phyloP scores from a whole-genome alignment of 2,329 filamentous ascomycete species.

The Verticillium nubilum region DNA sequence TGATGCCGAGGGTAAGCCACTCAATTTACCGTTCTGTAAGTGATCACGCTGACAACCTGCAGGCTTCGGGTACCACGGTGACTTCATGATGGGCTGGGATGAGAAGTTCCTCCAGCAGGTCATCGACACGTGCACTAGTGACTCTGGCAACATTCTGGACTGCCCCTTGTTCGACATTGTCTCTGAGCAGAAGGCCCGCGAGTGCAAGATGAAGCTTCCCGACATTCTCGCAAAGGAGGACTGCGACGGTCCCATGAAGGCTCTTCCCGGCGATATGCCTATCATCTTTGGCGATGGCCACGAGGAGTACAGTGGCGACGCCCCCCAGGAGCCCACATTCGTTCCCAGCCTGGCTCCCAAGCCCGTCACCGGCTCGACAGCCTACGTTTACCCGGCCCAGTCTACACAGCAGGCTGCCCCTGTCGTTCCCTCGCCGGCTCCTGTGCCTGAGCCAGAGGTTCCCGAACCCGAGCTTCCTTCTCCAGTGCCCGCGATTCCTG shows the following conservation, averaged over 20 bases:
- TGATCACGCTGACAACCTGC: slow-evolving; percentile 4
- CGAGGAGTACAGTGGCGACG: slow-evolving; percentile 6
- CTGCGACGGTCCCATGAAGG: slow-evolving; percentile 44
- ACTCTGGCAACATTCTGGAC: slow-evolving; percentile 62
- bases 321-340: background rate
- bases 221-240: slow-evolving; percentile 52
- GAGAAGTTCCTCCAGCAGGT: slow-evolving; percentile 62
- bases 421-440: background rate
- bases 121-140: slow-evolving; percentile 69
- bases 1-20: slow-evolving; percentile 60
- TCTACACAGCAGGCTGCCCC: background rate
- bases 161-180: slow-evolving; percentile 73
- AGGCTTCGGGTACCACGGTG: slow-evolving; percentile 73
- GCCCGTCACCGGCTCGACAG: background rate
- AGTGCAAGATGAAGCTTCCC: slow-evolving; percentile 62
- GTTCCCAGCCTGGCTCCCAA: background rate
- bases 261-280: slow-evolving; percentile 60
- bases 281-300: slow-evolving; percentile 30
- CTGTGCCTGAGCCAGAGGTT: background rate
- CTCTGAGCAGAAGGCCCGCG: slow-evolving; percentile 45
- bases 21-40: background rate
- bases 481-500: background rate
- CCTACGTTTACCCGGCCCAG: background rate
- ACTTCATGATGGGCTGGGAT: slow-evolving; percentile 80
- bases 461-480: background rate